Evolutionary conservation across 2,329 filamentous ascomycete genomes (phyloP).

Genomic region (Aspergillus intermedius): DNA sequence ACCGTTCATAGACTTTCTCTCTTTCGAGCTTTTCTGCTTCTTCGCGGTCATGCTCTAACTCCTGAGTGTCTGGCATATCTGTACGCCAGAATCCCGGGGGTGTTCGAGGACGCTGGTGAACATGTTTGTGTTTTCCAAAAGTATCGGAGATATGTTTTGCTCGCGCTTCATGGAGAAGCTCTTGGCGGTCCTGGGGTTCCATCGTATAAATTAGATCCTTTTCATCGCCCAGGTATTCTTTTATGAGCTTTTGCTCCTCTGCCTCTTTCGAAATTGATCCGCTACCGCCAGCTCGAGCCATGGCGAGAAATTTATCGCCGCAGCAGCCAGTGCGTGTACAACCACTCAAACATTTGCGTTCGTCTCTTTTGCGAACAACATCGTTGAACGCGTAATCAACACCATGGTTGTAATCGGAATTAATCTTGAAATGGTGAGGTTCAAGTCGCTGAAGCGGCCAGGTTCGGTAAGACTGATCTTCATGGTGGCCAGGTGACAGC

Average conservation of each 20-base stretch:
- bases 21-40: constrained; percentile 60
- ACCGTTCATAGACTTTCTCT: constrained; percentile 63
- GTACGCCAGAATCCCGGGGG: constrained; percentile 87
- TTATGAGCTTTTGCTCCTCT: constrained; percentile 29
- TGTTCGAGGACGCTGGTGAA: constrained; percentile 62
- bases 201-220: constrained; percentile 40
- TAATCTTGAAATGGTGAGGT: constrained; percentile 74
- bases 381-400: constrained; percentile 67
- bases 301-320: constrained; percentile 61
- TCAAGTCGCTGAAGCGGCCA: constrained; percentile 53
- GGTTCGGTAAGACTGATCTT: constrained; percentile 49
- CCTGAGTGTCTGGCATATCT: constrained; percentile 85
- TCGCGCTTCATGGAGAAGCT: constrained; percentile 68
- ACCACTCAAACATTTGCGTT: constrained; percentile 64
- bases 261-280: constrained; percentile 6
- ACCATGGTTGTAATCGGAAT: constrained; percentile 65
- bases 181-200: constrained; percentile 54
- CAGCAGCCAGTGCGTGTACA: constrained; percentile 74
- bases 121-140: constrained; percentile 70
- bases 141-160: constrained; percentile 66
- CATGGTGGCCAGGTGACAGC: constrained; percentile 9
- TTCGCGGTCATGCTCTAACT: constrained; percentile 59
- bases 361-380: constrained; percentile 63
- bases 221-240: constrained; percentile 50
- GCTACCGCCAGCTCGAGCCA: constrained; percentile 46